Base-by-base conservation (phyloP, 179 eudicot species). In the Amaranthus tricolor region DNA sequence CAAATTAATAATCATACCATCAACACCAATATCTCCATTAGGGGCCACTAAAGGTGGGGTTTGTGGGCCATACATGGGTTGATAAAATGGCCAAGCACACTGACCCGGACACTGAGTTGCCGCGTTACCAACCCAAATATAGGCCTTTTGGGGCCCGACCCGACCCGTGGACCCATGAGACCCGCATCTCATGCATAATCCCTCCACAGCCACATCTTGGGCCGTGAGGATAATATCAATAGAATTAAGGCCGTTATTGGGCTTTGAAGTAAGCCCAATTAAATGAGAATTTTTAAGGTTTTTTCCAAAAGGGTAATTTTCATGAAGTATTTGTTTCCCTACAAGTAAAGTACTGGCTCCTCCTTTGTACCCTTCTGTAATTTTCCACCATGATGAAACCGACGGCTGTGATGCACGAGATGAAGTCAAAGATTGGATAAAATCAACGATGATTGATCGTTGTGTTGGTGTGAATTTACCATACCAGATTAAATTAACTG, bases 101-200 rank as follows among this genome's bases (percentile, higher is more conserved):
- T 83, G 85, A 2, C 94, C 91, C 68, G 94, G 87, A 5, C 94
- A 88, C 78, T 88, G 90, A 0, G 79, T 81, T 47, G 66, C 88
- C 20, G 92, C 76, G 76, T 90, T 85, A 0, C 94, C 94, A 5
- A 88, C 92, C 94, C 94, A 90, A 0, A 86, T 78, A 71, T 86
- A 90, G 1, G 86, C 88, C 21, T 57, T 62, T 59, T 82, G 71
- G 11, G 53, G 45, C 55, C 53, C 40, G 13, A n/a, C 53, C 19
- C 66, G 64, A 0, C 74, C 72, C 8, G 70, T 70, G 17, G 86
- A 81, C 61, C 90, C 89, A 72, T 90, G 92, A 5, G 85, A 73
- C 58, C 92, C 93, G 50, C 93, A 89, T 73, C 89, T 47, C 92
- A 83, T 89, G 59, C 93, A 87, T 56, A 90, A 90, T 54, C 92